Percentiles rank a stretch among this genome's conserved stretches.
These are phyloP conservation scores for Aspergillus udagawae DNA, from an alignment of 2,329 filamentous ascomycete genomes.

Conservation along the genomic window DNA sequence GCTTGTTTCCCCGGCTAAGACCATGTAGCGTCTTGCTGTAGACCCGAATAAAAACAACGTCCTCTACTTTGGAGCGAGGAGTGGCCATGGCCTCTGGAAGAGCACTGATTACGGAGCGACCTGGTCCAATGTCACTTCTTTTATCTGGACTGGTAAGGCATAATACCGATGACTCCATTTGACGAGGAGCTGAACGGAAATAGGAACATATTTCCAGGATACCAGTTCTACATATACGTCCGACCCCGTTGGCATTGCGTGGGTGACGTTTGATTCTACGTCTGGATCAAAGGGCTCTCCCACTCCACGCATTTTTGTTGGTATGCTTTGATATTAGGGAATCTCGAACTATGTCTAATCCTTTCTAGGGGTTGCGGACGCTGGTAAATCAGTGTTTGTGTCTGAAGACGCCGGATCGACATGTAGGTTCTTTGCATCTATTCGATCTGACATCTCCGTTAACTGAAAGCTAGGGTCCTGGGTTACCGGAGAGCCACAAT, in stretches of 20 bases:
- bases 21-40: constrained; percentile 47
- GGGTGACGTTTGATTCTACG: constrained; percentile 55
- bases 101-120: constrained; percentile 54
- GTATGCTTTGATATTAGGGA: constrained; percentile 25
- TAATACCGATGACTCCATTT: not conserved
- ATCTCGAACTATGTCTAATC: not conserved
- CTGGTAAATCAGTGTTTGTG: constrained; percentile 52
- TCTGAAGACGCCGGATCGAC: constrained; percentile 52
- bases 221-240: constrained; percentile 45
- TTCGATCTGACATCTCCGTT: not conserved
- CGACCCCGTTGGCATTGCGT: constrained; percentile 49
- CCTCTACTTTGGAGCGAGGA: constrained; percentile 56
- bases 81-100: constrained; percentile 57
- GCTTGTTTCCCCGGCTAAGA: not conserved
- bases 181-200: not conserved
- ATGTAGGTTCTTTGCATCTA: constrained; percentile 39
- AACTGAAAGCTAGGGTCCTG: constrained; percentile 12
- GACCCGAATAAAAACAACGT: constrained; percentile 56
- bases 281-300: constrained; percentile 44
- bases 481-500: constrained; percentile 48
- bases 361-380: constrained; percentile 41
- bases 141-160: constrained; percentile 39
- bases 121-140: constrained; percentile 51
- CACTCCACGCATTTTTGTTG: constrained; percentile 56
- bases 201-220: constrained; percentile 48